Evolutionary conservation across 179 eudicot genomes (phyloP), one percentile per base, ranked within the genome.

Genomic region (Drosera spatulata): DNA sequence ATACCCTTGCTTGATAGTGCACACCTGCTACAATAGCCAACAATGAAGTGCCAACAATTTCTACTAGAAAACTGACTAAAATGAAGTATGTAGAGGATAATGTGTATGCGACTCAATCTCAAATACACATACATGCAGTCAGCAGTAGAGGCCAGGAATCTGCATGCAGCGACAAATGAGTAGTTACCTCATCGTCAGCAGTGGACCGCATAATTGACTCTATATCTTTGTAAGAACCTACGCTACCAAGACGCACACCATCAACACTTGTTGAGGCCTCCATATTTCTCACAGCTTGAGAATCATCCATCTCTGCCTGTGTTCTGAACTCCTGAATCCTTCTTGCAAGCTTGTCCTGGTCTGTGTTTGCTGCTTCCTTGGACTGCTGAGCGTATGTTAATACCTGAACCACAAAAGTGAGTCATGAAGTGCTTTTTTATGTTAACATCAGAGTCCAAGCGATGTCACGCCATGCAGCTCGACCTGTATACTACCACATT

Each of bases 1-100:
- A 73, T 86, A 89, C 64, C 97, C 97, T 79, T 89, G 95, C 62
- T 79, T 85, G 58, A 89, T 86, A 73, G 82, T 84, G 74, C 86
- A 95, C 62, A 86, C 85, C 97, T 89, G 73, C 59, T 66, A 14
- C 7, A 10, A 4, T 53, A 11, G 22, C 6, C 7, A 53, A 22
- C 3, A 13, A 53, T 2, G 56, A 53, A 7, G 22, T 12, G 0
- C 56, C 13, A 14, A 53, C 13, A 13, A 13, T 2, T n/a, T 22
- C 22, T 4, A 3, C 37, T 53, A 38, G 4, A 22, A n/a, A 41
- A 39, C 33, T 12, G 39, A 39, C 37, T 41, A 11, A 58, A 5
- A 6, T n/a, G 10, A n/a, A 58, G 10, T 2, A 58, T 49, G 33
- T 22, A 22, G 33, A 22, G 33, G 33, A 22, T 22, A 22, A 22